Percentiles rank a stretch among this genome's conserved stretches.
phyloP scores from a whole-genome alignment of 2,329 filamentous ascomycete genomes.

The Alternaria infectoria region DNA sequence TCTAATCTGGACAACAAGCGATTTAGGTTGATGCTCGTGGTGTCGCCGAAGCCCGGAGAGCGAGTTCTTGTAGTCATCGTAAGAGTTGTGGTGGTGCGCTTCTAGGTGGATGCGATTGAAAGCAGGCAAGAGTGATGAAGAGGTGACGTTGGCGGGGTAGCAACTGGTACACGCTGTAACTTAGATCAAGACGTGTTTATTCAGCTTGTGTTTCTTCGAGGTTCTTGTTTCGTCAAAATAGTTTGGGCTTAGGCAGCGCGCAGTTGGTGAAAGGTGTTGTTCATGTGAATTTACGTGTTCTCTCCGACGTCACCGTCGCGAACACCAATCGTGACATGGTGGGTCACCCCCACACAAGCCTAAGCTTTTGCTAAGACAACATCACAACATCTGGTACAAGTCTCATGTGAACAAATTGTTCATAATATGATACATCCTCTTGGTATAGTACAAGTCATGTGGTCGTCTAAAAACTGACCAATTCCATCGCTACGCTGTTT shows the following conservation, averaged over 20 bases:
- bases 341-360: constrained; percentile 15
- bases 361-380: constrained; percentile 9
- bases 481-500: not conserved
- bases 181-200: not conserved
- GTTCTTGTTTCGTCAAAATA: not conserved
- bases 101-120: not conserved
- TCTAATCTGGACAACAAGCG: constrained; percentile 71
- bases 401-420: not conserved
- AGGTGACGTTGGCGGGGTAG: not conserved
- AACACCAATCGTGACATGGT: constrained; percentile 15
- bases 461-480: not conserved
- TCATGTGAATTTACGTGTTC: not conserved
- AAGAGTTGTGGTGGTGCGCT: not conserved
- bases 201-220: not conserved
- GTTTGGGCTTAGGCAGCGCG: not conserved
- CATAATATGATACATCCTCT: not conserved
- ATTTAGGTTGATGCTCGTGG: constrained; percentile 59
- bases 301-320: constrained; percentile 16
- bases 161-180: not conserved
- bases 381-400: not conserved
- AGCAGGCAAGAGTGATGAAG: not conserved
- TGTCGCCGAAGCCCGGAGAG: constrained; percentile 33
- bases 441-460: not conserved
- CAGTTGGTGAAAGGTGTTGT: not conserved
- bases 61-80: constrained; percentile 29